Percentiles rank a stretch among this genome's conserved stretches.
Conservation (phyloP, 2,329 filamentous ascomycete species). For the Boeremia lycopersici region DNA sequence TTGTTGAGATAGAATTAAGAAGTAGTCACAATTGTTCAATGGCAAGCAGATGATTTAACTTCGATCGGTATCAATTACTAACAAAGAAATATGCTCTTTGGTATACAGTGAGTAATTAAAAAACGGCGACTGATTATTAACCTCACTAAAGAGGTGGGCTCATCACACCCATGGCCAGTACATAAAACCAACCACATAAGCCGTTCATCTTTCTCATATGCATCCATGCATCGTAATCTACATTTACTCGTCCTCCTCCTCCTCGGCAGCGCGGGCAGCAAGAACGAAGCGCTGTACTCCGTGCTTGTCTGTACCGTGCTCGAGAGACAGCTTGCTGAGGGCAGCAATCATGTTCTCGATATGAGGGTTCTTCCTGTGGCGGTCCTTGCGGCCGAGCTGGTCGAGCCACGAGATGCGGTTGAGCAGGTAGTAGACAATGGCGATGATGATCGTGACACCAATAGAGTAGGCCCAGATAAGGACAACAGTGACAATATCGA, state of each 20-base stretch:
- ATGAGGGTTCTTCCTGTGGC: constrained; percentile 65
- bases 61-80: constrained; percentile 31
- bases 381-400: constrained; percentile 67
- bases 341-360: constrained; percentile 71
- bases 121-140: constrained; percentile 37
- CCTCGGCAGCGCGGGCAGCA: constrained; percentile 54
- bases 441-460: constrained; percentile 68
- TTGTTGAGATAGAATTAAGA: not conserved
- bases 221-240: constrained; percentile 21
- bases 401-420: constrained; percentile 65
- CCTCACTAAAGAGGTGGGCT: constrained; percentile 32
- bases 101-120: constrained; percentile 39
- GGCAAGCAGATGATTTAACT: not conserved
- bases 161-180: constrained; percentile 29
- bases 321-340: constrained; percentile 67
- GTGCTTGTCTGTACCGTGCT: constrained; percentile 61
- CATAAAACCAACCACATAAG: constrained; percentile 37
- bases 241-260: constrained; percentile 54
- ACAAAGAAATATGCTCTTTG: constrained; percentile 38
- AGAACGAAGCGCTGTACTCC: constrained; percentile 54
- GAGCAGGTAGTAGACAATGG: constrained; percentile 68
- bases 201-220: constrained; percentile 26
- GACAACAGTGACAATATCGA: constrained; percentile 69
- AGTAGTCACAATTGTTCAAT: not conserved
- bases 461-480: constrained; percentile 71